Evolutionary conservation across 495 filamentous ascomycete species (phyloP).

Genomic region (Aspergillus bridgeri): DNA sequence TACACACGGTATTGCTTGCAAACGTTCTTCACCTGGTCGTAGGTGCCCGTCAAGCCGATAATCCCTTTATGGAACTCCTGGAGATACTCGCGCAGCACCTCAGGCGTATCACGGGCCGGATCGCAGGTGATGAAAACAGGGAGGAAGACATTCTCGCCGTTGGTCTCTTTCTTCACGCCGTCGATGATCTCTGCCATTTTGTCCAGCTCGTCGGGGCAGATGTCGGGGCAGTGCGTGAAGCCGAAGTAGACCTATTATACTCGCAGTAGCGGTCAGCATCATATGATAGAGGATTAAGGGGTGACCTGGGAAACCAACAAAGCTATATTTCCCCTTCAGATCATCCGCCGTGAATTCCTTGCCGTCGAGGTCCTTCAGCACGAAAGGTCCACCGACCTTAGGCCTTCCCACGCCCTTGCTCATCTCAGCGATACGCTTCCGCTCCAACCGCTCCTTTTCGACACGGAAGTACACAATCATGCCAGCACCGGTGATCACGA

Average conservation of each 20-base stretch:
- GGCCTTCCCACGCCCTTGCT: constrained; percentile 89
- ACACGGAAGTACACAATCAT: constrained; percentile 85
- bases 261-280: background rate
- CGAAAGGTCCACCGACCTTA: constrained; percentile 86
- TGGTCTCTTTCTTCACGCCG: constrained; percentile 56
- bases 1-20: constrained; percentile 97
- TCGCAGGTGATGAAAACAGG: constrained; percentile 96
- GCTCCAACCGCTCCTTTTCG: constrained; percentile 85
- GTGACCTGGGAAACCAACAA: constrained; percentile 45
- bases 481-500: constrained; percentile 70
- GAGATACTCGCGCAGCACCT: constrained; percentile 79
- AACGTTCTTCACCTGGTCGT: constrained; percentile 83
- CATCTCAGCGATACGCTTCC: constrained; percentile 81
- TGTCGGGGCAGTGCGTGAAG: constrained; percentile 97
- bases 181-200: constrained; percentile 97
- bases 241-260: constrained; percentile 81
- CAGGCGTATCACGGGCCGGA: constrained; percentile 82
- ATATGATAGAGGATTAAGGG: background rate
- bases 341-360: constrained; percentile 69
- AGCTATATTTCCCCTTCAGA: constrained; percentile 78
- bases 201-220: constrained; percentile 97
- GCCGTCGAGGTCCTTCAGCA: constrained; percentile 78
- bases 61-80: constrained; percentile 88
- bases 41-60: constrained; percentile 86
- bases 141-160: constrained; percentile 49